Evolutionary conservation across 2,329 filamentous ascomycete genomes (phyloP), one percentile per base, ranked within the genome.

Genomic region (Alternaria postmessia): DNA sequence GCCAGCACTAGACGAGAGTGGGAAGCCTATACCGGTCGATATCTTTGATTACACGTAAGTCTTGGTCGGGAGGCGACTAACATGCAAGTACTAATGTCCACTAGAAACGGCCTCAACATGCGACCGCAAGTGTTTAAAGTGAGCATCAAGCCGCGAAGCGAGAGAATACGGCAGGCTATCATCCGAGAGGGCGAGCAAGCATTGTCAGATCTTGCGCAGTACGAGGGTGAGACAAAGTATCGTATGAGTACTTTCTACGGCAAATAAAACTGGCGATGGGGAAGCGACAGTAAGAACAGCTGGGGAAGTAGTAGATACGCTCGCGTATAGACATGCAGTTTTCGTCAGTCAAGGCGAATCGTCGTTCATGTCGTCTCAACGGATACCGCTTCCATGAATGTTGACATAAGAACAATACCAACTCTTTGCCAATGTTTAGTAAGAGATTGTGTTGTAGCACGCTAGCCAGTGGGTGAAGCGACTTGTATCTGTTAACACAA

Each of bases 101-200:
- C 11, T 4, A 85, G 83, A 1, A 86, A 88, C 62, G 86, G 86
- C 2, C 75, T 87, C 24, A 88, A 88, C 62, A 86, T 86, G 85
- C 80, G 86, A 3, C 86, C 86, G 4, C 80, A 82, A 62, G 82
- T 83, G 0, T 88, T 88, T 67, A 74, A 81, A 56, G 87, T 86
- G 56, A 81, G 79, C 54, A 86, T 88, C 62, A 80, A 75, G 36
- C 83, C 85, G 12, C 78, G 86, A 30, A 83, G 73, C 12, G 78
- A 81, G 16, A 80, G 81, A 59, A 84, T 87, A 53, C 75, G 75
- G 3, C 74, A 79, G 55, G 82, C 85, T 0, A 84, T 88, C 44
- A 77, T 85, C 54, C 76, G 81, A 1, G 86, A 88, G 68, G 86
- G 84, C 4, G 75, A 75, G 59, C 79, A 85, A 67, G 86, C 86